Evolutionary conservation across 306 rosid species (phyloP), one percentile per base, ranked within the genome.

Genomic region (Vicia villosa): DNA sequence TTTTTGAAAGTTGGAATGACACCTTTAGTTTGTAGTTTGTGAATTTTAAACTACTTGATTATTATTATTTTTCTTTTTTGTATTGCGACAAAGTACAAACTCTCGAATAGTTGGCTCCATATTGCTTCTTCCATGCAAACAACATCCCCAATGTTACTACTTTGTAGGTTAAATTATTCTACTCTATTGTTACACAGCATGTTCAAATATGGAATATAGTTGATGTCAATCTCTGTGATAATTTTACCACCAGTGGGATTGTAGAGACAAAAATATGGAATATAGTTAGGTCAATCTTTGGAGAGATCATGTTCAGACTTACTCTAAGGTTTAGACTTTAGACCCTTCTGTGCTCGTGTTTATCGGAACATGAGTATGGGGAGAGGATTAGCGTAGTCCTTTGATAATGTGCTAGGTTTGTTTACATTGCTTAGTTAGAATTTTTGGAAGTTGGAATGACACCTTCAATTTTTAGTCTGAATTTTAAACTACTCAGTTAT

Each of bases 261-360:
- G 6, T 55, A 54, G 75, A 61, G 69, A 78, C 77, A 66, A 79
- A 70, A 62, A 68, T 71, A 65, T 72, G 70, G 79, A 76, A 47
- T 76, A 63, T 72, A 70, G 30, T 26, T 26, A 26, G 30, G 30
- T 26, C 30, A 26, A 26, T 26, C 3, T 95, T 66, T 95, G 97
- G 99, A 89, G 97, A 72, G 97, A 95, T 83, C 99, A 95, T 80
- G 92, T 91, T 70, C 95, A 87, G 78, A 95, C 96, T 21, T 95
- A 91, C 81, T 91, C 92, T 66, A 89, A 95, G 96, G 99, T 95
- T 72, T 75, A 72, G 11, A 66, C 21, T 91, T 72, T 75, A 68
- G 5, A 66, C 26, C 63, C 46, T 52, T 61, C 28, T 57, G 46
- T 59, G 37, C 37, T 28, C 65, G 58, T 21, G 7, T 52, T 63